phyloP scores from a whole-genome alignment of 2,329 filamentous ascomycete genomes.

The Helotiales sp. region DNA sequence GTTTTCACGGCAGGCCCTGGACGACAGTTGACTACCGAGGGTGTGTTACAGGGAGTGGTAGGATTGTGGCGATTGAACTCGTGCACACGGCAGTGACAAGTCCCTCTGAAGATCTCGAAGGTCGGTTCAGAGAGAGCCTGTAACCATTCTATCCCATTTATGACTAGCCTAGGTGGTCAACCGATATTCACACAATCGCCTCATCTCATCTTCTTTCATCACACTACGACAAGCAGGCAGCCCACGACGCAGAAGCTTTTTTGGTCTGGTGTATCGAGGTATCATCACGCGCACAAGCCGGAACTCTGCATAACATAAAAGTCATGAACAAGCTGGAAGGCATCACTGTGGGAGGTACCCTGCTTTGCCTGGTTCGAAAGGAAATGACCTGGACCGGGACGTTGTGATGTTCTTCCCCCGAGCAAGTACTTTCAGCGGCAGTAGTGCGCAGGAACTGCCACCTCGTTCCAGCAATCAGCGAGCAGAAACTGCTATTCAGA shows the following conservation, averaged over 20 bases:
- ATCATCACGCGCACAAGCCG: conserved; percentile 18
- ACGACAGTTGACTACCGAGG: conserved; percentile 8
- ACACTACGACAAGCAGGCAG: too few relatives aligned
- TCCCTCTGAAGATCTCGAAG: neutral
- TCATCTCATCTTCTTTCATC: conserved; percentile 6
- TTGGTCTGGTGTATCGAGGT: neutral
- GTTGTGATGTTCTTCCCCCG: neutral
- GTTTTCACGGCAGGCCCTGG: neutral
- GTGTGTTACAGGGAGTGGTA: neutral
- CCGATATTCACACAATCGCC: conserved; percentile 7
- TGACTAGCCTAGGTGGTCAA: conserved; percentile 18
- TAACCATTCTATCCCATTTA: conserved; percentile 22
- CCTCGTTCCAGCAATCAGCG: conserved; percentile 4
- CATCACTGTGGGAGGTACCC: neutral
- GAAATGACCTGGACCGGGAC: neutral
- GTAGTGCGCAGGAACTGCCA: neutral
- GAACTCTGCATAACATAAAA: conserved; percentile 17
- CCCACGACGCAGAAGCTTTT: neutral
- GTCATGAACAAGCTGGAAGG: neutral
- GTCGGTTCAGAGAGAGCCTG: conserved; percentile 21
- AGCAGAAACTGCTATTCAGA: neutral
- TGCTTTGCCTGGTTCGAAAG: neutral
- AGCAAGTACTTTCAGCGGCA: conserved; percentile 2
- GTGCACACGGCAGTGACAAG: neutral
- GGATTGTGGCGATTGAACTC: conserved; percentile 9